Evolutionary conservation across 2,329 filamentous ascomycete species (phyloP).

Genomic region (Colletotrichum horii): DNA sequence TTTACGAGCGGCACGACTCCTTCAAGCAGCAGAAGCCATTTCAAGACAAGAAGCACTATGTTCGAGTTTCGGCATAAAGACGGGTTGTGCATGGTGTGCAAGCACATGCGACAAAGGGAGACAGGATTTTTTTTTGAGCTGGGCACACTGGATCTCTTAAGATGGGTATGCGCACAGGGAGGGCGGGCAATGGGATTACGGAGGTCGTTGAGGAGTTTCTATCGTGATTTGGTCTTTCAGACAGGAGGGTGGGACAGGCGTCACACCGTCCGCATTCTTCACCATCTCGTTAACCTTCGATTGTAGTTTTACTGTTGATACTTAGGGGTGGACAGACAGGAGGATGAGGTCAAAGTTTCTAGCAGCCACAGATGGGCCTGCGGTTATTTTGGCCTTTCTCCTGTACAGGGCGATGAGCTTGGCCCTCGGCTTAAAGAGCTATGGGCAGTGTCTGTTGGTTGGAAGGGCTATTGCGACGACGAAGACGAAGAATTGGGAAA

Average conservation of each 20-base stretch:
- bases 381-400: not conserved
- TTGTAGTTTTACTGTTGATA: constrained; percentile 14
- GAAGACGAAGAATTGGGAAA: not conserved
- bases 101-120: not conserved
- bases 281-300: constrained; percentile 11
- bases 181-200: not conserved
- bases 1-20: not conserved
- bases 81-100: not conserved
- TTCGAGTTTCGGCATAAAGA: not conserved
- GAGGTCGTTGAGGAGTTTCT: constrained; percentile 13
- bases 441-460: not conserved
- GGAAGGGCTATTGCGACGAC: not conserved
- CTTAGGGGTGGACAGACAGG: not conserved
- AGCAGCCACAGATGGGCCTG: not conserved
- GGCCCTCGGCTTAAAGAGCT: not conserved
- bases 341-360: not conserved
- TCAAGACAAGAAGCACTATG: not conserved
- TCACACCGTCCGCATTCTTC: not conserved
- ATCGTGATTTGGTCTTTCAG: not conserved
- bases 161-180: not conserved
- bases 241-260: not conserved
- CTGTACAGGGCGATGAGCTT: not conserved
- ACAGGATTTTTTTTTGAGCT: not conserved
- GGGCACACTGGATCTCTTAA: not conserved
- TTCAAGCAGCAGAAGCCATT: not conserved